Conservation (phyloP, 2,329 filamentous ascomycete genomes). For the Curvularia lunata region DNA sequence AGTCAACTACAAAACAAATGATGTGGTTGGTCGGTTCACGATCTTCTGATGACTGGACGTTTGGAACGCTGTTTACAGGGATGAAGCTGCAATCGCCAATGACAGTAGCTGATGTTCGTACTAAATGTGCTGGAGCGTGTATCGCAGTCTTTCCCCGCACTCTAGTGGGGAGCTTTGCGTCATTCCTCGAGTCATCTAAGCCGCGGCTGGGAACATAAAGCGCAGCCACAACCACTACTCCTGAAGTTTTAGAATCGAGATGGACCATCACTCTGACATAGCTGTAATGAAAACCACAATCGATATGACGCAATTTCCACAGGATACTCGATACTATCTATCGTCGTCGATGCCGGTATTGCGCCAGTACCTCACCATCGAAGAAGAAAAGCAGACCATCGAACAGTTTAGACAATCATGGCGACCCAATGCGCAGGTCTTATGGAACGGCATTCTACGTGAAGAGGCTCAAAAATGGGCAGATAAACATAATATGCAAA, state of each 20-base stretch:
- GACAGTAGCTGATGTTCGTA: background rate
- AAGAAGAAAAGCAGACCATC: constrained; percentile 1
- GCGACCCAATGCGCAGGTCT: constrained; percentile 1
- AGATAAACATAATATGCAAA: background rate
- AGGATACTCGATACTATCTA: background rate
- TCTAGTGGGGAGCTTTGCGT: background rate
- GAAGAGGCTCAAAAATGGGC: constrained; percentile 1
- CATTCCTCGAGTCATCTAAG: background rate
- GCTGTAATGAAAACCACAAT: background rate
- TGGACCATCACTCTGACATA: background rate
- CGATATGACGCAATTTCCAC: background rate
- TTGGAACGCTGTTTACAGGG: background rate
- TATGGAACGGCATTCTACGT: background rate
- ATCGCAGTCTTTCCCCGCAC: background rate
- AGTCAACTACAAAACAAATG: background rate
- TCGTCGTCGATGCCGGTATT: background rate
- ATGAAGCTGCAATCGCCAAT: background rate
- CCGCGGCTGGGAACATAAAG: background rate
- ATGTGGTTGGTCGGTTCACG: background rate
- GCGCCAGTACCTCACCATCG: background rate
- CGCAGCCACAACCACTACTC: background rate
- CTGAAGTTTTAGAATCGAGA: background rate
- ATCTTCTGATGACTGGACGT: background rate
- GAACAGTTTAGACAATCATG: background rate
- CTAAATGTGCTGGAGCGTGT: background rate